phyloP scores from a whole-genome alignment of 345 rosid species.

The Pelargonium nanum region DNA sequence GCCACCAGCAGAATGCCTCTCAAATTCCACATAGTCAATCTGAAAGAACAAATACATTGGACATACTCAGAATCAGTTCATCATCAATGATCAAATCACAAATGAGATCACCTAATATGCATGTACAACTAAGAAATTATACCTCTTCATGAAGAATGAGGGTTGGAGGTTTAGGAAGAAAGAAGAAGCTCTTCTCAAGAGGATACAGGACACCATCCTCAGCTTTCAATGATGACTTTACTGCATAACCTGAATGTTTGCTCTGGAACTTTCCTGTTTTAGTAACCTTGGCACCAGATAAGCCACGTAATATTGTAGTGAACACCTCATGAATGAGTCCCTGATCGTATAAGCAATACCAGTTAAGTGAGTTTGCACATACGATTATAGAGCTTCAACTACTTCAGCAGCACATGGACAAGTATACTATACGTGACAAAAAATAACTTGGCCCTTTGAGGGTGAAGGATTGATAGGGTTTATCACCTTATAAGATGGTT shows the following conservation, averaged over 20 bases:
- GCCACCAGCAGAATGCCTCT: conserved; percentile 98
- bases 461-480: neutral
- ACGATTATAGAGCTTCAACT: neutral
- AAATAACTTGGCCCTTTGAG: too few species aligned
- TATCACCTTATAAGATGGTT: conserved; percentile 68
- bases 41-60: conserved; percentile 14
- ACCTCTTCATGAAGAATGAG: conserved; percentile 99
- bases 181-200: conserved; percentile 95
- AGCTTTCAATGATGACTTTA: conserved; percentile 92
- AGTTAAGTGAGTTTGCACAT: neutral
- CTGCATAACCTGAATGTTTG: conserved; percentile 95
- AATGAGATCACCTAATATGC: neutral
- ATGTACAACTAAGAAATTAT: neutral
- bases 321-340: conserved; percentile 94
- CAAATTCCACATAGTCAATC: conserved; percentile 95
- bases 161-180: conserved; percentile 95
- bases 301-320: conserved; percentile 74
- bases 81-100: neutral
- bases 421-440: neutral
- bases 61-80: neutral
- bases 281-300: conserved; percentile 92
- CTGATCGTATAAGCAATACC: conserved; percentile 21
- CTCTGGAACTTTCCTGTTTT: conserved; percentile 97
- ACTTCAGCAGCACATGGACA: neutral
- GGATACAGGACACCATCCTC: conserved; percentile 96